Percentiles rank a stretch among this genome's conserved stretches.
Evolutionary conservation across 2,329 filamentous ascomycete species (phyloP).

Genomic region (Xylaria sp.): DNA sequence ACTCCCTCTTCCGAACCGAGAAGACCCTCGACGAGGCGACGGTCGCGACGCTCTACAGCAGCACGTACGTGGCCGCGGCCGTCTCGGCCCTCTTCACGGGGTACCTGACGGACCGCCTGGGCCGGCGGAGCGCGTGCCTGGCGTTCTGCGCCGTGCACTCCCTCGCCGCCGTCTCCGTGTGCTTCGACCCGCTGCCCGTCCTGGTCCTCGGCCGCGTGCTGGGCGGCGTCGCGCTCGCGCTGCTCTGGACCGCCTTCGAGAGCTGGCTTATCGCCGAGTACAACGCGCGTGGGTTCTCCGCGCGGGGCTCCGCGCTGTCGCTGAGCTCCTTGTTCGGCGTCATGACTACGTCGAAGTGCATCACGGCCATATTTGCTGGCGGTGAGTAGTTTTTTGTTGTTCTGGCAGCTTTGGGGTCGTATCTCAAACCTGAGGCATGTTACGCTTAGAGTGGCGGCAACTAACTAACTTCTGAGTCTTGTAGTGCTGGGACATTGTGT

Average conservation of each 20-base stretch:
- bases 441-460: background rate
- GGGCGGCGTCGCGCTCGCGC: conserved; percentile 65
- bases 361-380: conserved; percentile 63
- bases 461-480: background rate
- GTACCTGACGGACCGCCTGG: conserved; percentile 60
- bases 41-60: conserved; percentile 56
- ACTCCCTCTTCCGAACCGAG: conserved; percentile 49
- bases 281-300: conserved; percentile 58
- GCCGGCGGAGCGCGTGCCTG: conserved; percentile 64
- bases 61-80: conserved; percentile 59
- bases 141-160: conserved; percentile 66
- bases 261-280: conserved; percentile 71
- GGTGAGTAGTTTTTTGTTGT: conserved; percentile 1
- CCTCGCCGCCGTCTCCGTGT: conserved; percentile 55
- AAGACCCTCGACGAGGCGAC: conserved; percentile 46
- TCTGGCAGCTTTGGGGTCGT: background rate
- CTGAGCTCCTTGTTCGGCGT: conserved; percentile 62
- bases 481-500: conserved; percentile 60
- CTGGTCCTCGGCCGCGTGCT: conserved; percentile 65
- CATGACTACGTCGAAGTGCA: conserved; percentile 63
- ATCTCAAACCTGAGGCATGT: background rate
- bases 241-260: conserved; percentile 70
- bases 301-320: conserved; percentile 52
- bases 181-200: conserved; percentile 47
- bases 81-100: conserved; percentile 60